Conservation (phyloP, 2,329 filamentous ascomycete species). For the Zelopaecilomyces penicillatus region DNA sequence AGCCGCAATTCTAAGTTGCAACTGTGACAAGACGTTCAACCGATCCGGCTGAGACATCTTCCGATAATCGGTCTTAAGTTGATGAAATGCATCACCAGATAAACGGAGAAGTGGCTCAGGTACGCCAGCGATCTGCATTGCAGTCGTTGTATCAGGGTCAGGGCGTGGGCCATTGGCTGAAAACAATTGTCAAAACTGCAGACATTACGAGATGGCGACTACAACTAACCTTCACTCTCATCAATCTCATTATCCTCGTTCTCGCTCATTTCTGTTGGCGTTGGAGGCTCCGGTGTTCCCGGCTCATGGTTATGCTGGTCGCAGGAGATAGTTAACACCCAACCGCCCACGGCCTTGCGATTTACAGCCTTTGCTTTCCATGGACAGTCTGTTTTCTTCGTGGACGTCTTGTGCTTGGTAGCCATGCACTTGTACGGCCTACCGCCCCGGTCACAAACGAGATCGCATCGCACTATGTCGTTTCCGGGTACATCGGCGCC, state of each 20-base stretch:
- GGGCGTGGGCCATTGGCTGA: constrained; percentile 22
- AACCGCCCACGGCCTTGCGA: constrained; percentile 34
- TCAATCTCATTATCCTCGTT: constrained; percentile 25
- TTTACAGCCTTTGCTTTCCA: constrained; percentile 39
- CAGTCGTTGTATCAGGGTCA: constrained; percentile 28
- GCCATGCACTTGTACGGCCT: constrained; percentile 35
- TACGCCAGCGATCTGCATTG: constrained; percentile 32
- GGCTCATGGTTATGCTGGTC: constrained; percentile 38
- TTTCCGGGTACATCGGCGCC: constrained; percentile 33
- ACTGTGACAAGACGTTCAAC: constrained; percentile 28
- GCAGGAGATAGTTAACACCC: constrained; percentile 36
- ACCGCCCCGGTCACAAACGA: constrained; percentile 37
- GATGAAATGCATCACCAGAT: constrained; percentile 35
- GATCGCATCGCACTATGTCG: constrained; percentile 35
- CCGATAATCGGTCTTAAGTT: constrained; percentile 35
- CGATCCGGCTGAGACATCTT: constrained; percentile 34
- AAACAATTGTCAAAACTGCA: background rate
- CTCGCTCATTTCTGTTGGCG: constrained; percentile 23
- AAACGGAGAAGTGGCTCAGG: constrained; percentile 29
- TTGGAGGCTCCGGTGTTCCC: constrained; percentile 34
- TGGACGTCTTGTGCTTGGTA: constrained; percentile 37
- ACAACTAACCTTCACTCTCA: constrained; percentile 9
- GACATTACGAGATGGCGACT: background rate
- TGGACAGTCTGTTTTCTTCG: constrained; percentile 38
- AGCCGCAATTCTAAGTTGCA: constrained; percentile 34